A percentile compares a stretch with the other conserved stretches of the same genome.
Conservation (phyloP, 495 filamentous ascomycete genomes). For the Xylaria venustula region DNA sequence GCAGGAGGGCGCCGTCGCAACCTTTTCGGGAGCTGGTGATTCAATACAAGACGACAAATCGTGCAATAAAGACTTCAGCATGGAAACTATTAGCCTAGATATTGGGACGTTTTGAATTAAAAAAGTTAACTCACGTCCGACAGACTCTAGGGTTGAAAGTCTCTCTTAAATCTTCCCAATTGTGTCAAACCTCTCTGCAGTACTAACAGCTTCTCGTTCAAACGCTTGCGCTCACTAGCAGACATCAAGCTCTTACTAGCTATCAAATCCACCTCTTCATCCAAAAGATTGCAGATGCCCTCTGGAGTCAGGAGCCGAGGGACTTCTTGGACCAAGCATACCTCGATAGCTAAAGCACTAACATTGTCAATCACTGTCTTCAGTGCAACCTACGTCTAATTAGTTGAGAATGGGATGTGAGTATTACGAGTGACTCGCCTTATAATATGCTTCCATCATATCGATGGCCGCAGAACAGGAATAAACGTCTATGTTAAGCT, state of each 20-base stretch:
- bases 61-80: not conserved
- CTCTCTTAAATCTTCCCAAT: not conserved
- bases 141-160: not conserved
- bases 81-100: not conserved
- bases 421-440: constrained; percentile 19
- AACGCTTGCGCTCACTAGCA: not conserved
- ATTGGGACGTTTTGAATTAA: not conserved
- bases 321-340: constrained; percentile 42
- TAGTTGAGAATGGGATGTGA: not conserved
- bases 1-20: too few relatives aligned
- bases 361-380: too few relatives aligned
- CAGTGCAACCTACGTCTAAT: constrained; percentile 44
- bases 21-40: not conserved
- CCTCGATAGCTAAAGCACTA: constrained; percentile 49
- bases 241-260: constrained; percentile 23
- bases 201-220: not conserved
- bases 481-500: constrained; percentile 32
- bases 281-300: constrained; percentile 23
- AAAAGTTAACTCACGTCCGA: not conserved
- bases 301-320: constrained; percentile 33
- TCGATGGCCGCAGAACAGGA: constrained; percentile 29
- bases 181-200: not conserved
- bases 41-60: not conserved
- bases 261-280: constrained; percentile 22
- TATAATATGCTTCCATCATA: too few relatives aligned